Percentiles rank a stretch among this genome's conserved stretches.
phyloP scores from a whole-genome alignment of 768 basidiomycete species.

The Lactarius vividus region DNA sequence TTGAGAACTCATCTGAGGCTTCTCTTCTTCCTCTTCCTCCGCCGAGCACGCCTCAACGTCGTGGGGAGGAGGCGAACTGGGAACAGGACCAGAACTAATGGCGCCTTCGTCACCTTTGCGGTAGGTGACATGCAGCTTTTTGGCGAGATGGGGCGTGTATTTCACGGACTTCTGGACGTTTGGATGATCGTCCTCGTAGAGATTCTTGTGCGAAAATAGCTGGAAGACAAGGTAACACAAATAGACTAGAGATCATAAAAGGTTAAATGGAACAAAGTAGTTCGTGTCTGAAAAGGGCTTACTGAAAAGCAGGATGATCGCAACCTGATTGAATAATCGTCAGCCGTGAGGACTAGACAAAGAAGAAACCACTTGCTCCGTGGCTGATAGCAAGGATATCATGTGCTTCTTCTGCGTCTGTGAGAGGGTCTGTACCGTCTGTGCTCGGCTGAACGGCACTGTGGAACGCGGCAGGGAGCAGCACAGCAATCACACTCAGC shows the following conservation, averaged over 20 bases:
- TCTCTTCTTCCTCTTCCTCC: constrained; percentile 32
- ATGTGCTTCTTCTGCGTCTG: constrained; percentile 36
- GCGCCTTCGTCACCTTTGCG: neutral
- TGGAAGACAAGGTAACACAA: constrained; percentile 51
- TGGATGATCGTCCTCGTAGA: constrained; percentile 43
- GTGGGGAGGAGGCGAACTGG: constrained; percentile 5
- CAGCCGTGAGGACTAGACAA: neutral
- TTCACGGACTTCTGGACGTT: neutral
- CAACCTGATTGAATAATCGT: constrained; percentile 36
- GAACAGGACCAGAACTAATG: constrained; percentile 4
- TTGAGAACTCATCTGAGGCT: constrained; percentile 37
- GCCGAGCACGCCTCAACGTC: constrained; percentile 21
- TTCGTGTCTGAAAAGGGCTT: constrained; percentile 29
- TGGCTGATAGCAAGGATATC: constrained; percentile 51
- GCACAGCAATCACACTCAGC: constrained; percentile 74
- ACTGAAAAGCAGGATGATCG: constrained; percentile 54
- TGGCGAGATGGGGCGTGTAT: neutral
- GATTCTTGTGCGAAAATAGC: constrained; percentile 53
- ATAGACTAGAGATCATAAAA: constrained; percentile 42
- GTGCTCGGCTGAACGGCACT: constrained; percentile 40
- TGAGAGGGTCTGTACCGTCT: constrained; percentile 28
- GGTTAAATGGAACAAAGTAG: neutral
- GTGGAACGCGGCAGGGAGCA: constrained; percentile 80
- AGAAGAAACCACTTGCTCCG: constrained; percentile 39
- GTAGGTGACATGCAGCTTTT: neutral